Evolutionary conservation across 352 stramenopile genomes (phyloP).

Genomic region (Globisporangium spinosum): DNA sequence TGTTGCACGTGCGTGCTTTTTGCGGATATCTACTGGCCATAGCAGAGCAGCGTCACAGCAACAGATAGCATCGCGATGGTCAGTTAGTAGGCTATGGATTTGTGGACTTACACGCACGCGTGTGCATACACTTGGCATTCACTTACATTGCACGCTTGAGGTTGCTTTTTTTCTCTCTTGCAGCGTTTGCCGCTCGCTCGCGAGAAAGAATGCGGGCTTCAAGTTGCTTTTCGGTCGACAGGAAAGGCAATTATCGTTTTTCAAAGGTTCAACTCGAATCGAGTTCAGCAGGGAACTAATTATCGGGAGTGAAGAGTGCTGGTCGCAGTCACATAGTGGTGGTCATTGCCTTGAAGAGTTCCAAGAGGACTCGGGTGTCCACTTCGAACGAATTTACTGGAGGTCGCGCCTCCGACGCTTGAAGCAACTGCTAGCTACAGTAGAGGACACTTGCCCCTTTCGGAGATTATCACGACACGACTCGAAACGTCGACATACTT

Average conservation of each 20-base stretch:
- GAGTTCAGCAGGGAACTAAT: conserved; percentile 1
- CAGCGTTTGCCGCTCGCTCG: neutral
- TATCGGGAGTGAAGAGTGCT: neutral
- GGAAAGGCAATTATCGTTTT: conserved; percentile 11
- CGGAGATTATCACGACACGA: no score
- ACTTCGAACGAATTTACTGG: no score
- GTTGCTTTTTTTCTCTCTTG: neutral
- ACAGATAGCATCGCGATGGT: neutral
- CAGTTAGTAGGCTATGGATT: neutral
- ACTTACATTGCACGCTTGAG: neutral
- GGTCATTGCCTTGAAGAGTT: no score
- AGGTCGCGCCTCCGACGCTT: no score
- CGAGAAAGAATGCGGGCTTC: neutral
- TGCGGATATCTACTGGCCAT: neutral
- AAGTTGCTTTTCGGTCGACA: neutral
- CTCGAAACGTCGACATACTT: no score
- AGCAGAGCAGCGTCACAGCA: neutral
- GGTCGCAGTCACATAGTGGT: neutral
- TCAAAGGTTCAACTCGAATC: conserved; percentile 13
- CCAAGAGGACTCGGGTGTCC: no score
- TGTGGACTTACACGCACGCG: neutral
- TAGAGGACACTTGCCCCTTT: no score
- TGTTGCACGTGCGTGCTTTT: neutral
- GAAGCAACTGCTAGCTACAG: no score
- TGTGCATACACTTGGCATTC: neutral